Conservation (phyloP, 345 rosid species). For the Citrus trifoliata region DNA sequence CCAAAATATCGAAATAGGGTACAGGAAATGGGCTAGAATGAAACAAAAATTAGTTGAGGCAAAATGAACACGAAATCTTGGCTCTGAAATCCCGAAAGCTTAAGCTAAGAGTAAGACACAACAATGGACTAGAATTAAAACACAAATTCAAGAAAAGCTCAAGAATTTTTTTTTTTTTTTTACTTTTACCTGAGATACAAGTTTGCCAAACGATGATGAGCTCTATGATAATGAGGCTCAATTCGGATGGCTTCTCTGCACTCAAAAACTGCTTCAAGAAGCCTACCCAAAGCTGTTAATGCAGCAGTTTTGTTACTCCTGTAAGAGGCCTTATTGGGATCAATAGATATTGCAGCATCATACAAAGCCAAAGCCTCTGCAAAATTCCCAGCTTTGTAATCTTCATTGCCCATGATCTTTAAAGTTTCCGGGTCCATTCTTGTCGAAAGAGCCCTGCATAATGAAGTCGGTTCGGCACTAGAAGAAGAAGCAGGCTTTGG, state of each 20-base stretch:
- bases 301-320: slow-evolving; percentile 96
- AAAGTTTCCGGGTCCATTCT: slow-evolving; percentile 94
- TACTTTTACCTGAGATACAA: slow-evolving; percentile 60
- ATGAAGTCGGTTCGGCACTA: slow-evolving; percentile 31
- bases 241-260: slow-evolving; percentile 89
- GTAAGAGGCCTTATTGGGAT: slow-evolving; percentile 81
- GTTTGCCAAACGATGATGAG: slow-evolving; percentile 88
- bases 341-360: slow-evolving; percentile 90
- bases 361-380: slow-evolving; percentile 87
- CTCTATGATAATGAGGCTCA: slow-evolving; percentile 83
- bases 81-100: too few relatives aligned
- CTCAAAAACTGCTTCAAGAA: slow-evolving; percentile 86
- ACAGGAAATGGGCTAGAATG: neutral
- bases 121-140: too few relatives aligned
- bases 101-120: too few relatives aligned
- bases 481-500: neutral
- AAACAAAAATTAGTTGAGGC: neutral
- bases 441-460: slow-evolving; percentile 82
- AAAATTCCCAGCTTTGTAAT: slow-evolving; percentile 87
- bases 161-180: too few relatives aligned
- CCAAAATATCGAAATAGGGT: neutral
- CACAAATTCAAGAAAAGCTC: too few relatives aligned
- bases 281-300: slow-evolving; percentile 72
- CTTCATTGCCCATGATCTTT: slow-evolving; percentile 96
- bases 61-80: too few relatives aligned